A percentile compares a stretch with the other conserved stretches of the same genome.
These are phyloP conservation scores for Pyrenopolyporus hunteri DNA, from an alignment of 495 filamentous ascomycete genomes.

Conservation along the genomic window DNA sequence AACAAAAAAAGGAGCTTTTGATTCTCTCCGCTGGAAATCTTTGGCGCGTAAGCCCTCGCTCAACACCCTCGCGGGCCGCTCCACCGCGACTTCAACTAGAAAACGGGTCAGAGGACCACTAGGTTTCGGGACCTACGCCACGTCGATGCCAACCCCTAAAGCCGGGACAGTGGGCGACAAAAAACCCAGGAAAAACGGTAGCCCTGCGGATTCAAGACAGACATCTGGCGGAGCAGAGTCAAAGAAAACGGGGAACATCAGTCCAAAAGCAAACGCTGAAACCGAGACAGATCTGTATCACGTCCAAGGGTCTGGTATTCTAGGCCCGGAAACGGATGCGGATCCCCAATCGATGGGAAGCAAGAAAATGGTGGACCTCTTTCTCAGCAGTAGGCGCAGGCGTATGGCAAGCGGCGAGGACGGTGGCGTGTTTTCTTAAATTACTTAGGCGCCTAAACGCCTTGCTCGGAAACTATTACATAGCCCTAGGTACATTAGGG, in stretches of 20 bases:
- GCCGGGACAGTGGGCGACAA: constrained; percentile 44
- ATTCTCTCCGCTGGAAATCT: constrained; percentile 15
- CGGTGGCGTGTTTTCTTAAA: constrained; percentile 31
- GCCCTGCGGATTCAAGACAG: constrained; percentile 31
- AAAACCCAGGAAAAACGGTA: constrained; percentile 41
- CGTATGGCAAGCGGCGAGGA: constrained; percentile 46
- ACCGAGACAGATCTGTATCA: constrained; percentile 38
- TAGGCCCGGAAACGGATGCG: constrained; percentile 42
- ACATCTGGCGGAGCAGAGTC: constrained; percentile 31
- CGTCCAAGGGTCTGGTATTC: constrained; percentile 34
- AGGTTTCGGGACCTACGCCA: constrained; percentile 6
- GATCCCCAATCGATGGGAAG: constrained; percentile 52
- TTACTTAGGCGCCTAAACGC: neutral
- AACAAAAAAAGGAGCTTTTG: constrained; percentile 3
- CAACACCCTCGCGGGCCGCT: constrained; percentile 43
- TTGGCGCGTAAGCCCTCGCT: constrained; percentile 33
- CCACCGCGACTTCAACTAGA: constrained; percentile 20
- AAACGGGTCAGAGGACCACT: constrained; percentile 35
- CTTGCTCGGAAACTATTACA: too few species aligned
- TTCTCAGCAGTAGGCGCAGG: constrained; percentile 60
- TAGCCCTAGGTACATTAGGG: too few species aligned
- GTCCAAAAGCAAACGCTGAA: constrained; percentile 14
- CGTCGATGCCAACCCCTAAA: constrained; percentile 42
- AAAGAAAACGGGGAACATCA: constrained; percentile 37
- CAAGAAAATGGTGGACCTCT: constrained; percentile 66